These are phyloP conservation scores for Nemania sp. DNA, from an alignment of 2,329 filamentous ascomycete genomes.

Conservation along the genomic window DNA sequence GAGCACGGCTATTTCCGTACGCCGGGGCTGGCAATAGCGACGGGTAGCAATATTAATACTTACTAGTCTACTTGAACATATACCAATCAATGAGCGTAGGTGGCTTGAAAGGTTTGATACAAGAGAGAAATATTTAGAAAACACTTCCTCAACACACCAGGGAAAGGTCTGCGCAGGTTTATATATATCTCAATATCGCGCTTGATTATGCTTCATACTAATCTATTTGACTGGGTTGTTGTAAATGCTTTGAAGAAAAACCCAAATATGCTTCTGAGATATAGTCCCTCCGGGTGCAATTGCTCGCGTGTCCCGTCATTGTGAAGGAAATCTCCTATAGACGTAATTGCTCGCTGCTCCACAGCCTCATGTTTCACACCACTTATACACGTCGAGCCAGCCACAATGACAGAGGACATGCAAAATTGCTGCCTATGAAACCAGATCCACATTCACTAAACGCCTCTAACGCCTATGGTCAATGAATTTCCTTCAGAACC, in stretches of 20 bases:
- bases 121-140: background rate
- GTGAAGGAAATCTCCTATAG: slow-evolving; percentile 17
- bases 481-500: slow-evolving; percentile 17
- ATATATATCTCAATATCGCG: slow-evolving; percentile 21
- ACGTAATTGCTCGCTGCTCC: background rate
- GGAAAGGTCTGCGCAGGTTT: background rate
- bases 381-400: background rate
- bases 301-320: slow-evolving; percentile 1
- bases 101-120: background rate
- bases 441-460: slow-evolving; percentile 3
- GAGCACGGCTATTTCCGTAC: too few species aligned
- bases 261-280: slow-evolving; percentile 19
- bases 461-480: slow-evolving; percentile 28
- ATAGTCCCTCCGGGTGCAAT: background rate
- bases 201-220: slow-evolving; percentile 42
- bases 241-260: slow-evolving; percentile 20
- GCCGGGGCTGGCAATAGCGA: too few species aligned
- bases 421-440: slow-evolving; percentile 1
- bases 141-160: background rate
- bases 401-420: slow-evolving; percentile 16
- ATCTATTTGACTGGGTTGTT: slow-evolving; percentile 40
- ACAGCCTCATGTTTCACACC: background rate
- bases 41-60: too few species aligned
- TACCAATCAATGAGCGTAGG: background rate
- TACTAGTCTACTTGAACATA: too few species aligned